Conservation (phyloP, 2,329 filamentous ascomycete species). For the Rhytidhysteron rufulum region DNA sequence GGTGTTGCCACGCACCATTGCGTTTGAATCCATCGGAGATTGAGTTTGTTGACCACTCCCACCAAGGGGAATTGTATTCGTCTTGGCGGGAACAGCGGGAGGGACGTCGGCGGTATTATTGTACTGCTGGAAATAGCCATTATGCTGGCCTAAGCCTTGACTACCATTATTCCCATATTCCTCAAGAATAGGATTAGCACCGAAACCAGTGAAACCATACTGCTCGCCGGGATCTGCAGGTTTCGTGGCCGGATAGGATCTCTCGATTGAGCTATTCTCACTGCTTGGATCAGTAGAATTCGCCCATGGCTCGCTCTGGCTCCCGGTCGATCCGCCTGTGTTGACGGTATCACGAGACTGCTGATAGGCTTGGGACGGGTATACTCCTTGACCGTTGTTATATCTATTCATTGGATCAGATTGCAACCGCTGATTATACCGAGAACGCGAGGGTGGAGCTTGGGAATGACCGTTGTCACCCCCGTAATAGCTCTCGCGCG, state of each 20-base stretch:
- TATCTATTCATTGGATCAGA: conserved; percentile 42
- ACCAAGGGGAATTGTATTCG: conserved; percentile 16
- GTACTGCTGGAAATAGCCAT: conserved; percentile 15
- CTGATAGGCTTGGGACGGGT: conserved; percentile 58
- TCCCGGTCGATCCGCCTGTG: conserved; percentile 69
- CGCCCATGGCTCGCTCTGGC: conserved; percentile 67
- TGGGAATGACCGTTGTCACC: conserved; percentile 25
- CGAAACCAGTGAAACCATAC: conserved; percentile 60
- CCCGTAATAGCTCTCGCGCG: conserved; percentile 30
- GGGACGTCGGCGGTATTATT: conserved; percentile 14
- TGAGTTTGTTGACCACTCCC: conserved; percentile 11
- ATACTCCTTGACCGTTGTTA: conserved; percentile 38
- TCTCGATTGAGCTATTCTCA: conserved; percentile 87
- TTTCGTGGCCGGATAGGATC: conserved; percentile 48
- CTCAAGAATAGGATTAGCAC: conserved; percentile 40
- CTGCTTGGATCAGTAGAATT: conserved; percentile 90
- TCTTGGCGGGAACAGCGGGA: conserved; percentile 19
- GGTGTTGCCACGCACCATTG: conserved; percentile 21
- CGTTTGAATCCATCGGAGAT: conserved; percentile 8
- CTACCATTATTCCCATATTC: conserved; percentile 28
- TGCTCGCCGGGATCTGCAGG: conserved; percentile 33
- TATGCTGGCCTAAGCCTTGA: conserved; percentile 2
- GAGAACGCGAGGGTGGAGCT: conserved; percentile 32
- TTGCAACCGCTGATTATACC: conserved; percentile 40
- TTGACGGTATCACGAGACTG: conserved; percentile 84